phyloP scores from a whole-genome alignment of 768 basidiomycete genomes.

The Rhizopogon vesiculosus region DNA sequence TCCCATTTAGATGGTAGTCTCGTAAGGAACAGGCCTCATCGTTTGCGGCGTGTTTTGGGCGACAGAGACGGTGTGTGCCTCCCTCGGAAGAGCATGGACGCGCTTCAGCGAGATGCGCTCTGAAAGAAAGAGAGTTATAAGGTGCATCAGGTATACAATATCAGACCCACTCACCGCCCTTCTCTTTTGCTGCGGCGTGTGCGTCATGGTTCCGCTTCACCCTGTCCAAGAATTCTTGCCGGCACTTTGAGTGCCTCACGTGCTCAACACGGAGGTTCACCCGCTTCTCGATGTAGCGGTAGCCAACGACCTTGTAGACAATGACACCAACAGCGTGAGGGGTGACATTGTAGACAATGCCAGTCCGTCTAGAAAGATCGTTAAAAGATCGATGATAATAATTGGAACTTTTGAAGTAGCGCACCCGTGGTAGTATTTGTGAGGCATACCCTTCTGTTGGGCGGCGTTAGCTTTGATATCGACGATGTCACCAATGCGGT shows the following conservation, averaged over 20 bases:
- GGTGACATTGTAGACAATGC: slow-evolving; percentile 98
- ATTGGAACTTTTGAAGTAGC: slow-evolving; percentile 25
- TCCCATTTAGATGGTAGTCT: slow-evolving; percentile 84
- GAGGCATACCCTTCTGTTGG: slow-evolving; percentile 99
- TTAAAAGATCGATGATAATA: background rate
- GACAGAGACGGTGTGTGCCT: slow-evolving; percentile 68
- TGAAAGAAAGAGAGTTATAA: slow-evolving; percentile 21
- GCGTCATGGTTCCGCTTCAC: slow-evolving; percentile 88
- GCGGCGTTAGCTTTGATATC: slow-evolving; percentile 99
- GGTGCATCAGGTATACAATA: background rate
- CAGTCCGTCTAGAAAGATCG: slow-evolving; percentile 70
- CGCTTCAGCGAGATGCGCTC: slow-evolving; percentile 86
- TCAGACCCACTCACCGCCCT: slow-evolving; percentile 55
- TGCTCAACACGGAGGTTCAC: slow-evolving; percentile 98
- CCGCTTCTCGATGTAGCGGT: slow-evolving; percentile 98
- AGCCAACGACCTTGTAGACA: slow-evolving; percentile 97
- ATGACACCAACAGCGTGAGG: slow-evolving; percentile 93
- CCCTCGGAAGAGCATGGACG: slow-evolving; percentile 77
- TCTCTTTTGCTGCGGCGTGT: slow-evolving; percentile 83
- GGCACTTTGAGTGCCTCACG: slow-evolving; percentile 93
- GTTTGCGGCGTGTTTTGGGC: slow-evolving; percentile 84
- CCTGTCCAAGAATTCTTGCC: slow-evolving; percentile 95
- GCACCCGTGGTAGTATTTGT: slow-evolving; percentile 97
- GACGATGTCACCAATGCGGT: slow-evolving; percentile 96
- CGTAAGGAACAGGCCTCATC: slow-evolving; percentile 89